Evolutionary conservation across 345 rosid genomes (phyloP).

Genomic region (Corchorus capsularis): DNA sequence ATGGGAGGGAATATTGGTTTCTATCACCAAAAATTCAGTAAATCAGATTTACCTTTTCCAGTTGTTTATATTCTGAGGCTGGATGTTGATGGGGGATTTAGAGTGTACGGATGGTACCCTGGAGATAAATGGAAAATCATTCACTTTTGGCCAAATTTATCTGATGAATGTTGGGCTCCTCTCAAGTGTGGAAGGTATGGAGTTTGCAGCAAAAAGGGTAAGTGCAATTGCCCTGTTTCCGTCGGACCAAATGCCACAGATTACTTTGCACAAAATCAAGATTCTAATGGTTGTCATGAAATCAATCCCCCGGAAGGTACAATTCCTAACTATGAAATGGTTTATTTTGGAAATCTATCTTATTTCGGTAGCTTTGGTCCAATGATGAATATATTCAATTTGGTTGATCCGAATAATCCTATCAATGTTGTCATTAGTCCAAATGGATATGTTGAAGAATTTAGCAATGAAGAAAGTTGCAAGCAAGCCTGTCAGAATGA

Average conservation of each 20-base stretch:
- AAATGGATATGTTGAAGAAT: not conserved
- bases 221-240: not conserved
- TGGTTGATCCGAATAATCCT: too few relatives aligned
- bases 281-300: not conserved
- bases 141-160: not conserved
- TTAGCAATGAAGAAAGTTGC: not conserved
- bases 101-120: not conserved
- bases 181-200: not conserved
- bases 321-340: not conserved
- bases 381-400: not conserved
- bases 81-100: not conserved
- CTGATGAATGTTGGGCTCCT: not conserved
- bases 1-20: not conserved
- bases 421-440: too few relatives aligned
- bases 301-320: not conserved
- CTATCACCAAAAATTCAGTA: not conserved
- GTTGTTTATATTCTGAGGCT: not conserved
- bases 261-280: not conserved
- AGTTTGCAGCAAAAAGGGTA: not conserved
- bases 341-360: not conserved
- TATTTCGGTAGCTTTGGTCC: not conserved
- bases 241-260: not conserved
- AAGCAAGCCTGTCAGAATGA: not conserved
- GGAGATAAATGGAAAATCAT: not conserved
- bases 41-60: not conserved